phyloP scores from a whole-genome alignment of 1,139 yeast species.

The Ogataea hybrid region DNA sequence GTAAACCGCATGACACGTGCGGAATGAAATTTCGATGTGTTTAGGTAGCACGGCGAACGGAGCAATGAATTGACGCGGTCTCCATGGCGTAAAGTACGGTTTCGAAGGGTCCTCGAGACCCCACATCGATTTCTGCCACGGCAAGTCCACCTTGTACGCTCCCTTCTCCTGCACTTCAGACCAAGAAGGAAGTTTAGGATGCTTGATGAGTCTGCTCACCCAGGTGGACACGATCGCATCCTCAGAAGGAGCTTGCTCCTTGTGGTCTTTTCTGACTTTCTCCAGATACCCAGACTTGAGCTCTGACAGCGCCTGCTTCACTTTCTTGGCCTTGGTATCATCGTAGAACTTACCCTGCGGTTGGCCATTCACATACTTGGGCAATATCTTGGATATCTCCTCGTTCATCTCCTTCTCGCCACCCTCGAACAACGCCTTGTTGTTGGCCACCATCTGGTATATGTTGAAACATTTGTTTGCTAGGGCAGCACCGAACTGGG shows the following conservation, averaged over 20 bases:
- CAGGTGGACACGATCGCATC: constrained; percentile 39
- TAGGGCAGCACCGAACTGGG: constrained; percentile 29
- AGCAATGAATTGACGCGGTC: constrained; percentile 88
- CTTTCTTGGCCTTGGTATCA: constrained; percentile 41
- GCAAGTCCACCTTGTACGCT: constrained; percentile 51
- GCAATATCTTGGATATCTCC: constrained; percentile 32
- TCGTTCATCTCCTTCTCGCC: constrained; percentile 23
- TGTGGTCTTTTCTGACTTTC: constrained; percentile 41
- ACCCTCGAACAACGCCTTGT: constrained; percentile 23
- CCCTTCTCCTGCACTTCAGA: constrained; percentile 61
- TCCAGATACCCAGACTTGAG: constrained; percentile 51
- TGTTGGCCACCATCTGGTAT: constrained; percentile 25
- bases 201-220: constrained; percentile 50
- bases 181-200: constrained; percentile 39
- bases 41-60: constrained; percentile 91
- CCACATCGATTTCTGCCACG: constrained; percentile 74
- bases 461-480: constrained; percentile 28
- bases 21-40: constrained; percentile 85
- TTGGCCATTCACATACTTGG: constrained; percentile 34
- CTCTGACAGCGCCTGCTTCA: constrained; percentile 56
- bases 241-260: constrained; percentile 25
- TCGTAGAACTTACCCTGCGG: constrained; percentile 37
- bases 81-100: constrained; percentile 95
- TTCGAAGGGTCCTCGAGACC: constrained; percentile 78
- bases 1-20: constrained; percentile 92